Evolutionary conservation across 2,329 filamentous ascomycete genomes (phyloP).

Genomic region (Domatiomyces globalis): DNA sequence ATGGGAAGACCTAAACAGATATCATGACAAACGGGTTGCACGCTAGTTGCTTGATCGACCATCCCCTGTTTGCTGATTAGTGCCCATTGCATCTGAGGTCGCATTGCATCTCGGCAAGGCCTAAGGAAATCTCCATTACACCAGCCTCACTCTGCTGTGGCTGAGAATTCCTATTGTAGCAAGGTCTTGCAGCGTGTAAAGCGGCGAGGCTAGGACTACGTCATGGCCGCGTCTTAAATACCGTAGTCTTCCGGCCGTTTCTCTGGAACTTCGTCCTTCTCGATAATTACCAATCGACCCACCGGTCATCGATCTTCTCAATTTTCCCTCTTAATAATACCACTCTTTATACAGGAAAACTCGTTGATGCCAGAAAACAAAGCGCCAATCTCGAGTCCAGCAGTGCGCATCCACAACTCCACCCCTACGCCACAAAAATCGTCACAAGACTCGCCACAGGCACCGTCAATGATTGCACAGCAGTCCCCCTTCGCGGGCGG

Average conservation of each 20-base stretch:
- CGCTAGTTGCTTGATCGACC: too few species aligned
- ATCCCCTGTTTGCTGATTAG: too few species aligned
- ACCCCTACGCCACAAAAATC: conserved; percentile 9
- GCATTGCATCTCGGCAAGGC: neutral
- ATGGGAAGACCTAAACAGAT: neutral
- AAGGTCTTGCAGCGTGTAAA: neutral
- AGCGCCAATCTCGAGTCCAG: conserved; percentile 7
- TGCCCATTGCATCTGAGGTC: neutral
- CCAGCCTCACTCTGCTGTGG: neutral
- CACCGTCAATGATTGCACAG: conserved; percentile 3
- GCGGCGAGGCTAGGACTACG: neutral
- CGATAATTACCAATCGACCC: conserved; percentile 8
- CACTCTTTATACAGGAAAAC: conserved; percentile 1
- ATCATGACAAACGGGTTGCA: neutral
- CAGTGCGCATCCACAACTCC: conserved; percentile 14
- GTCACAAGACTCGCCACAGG: conserved; percentile 14
- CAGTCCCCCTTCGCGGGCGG: conserved; percentile 6
- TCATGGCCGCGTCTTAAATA: neutral
- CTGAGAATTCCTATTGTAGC: neutral
- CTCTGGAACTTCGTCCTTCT: neutral
- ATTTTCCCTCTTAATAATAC: conserved; percentile 4
- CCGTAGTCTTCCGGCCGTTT: neutral
- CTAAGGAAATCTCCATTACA: neutral
- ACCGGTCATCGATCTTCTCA: conserved; percentile 7
- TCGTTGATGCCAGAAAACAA: conserved; percentile 11